Base-by-base conservation (phyloP, 2,329 filamentous ascomycete species). In the Leptographium galeiforme region DNA sequence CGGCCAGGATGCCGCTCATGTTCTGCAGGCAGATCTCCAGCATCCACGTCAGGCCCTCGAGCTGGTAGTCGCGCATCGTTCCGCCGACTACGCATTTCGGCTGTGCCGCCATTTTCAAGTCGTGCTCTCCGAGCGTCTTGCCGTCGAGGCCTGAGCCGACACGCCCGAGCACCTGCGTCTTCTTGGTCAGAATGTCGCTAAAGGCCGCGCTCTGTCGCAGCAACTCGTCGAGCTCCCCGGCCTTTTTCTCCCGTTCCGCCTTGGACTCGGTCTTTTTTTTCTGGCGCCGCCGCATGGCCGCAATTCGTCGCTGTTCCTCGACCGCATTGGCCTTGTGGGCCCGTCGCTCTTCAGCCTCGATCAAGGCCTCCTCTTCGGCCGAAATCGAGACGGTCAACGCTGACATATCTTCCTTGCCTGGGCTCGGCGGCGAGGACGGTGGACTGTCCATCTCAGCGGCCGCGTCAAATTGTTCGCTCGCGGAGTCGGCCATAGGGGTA, bases 31-130 rank as follows among this genome's bases (percentile, higher is more conserved):
- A 79, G 52, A 81, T 78, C 73, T 95, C 89, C 61, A 86, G 95
- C 73, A 98, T 84, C 93, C 93, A 98, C 0, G 95, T 94, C 1
- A 98, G 68, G 0, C 93, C 93, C 64, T 97, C 91, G 0, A 98
- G 71, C 62, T 98, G 93, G 63, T 98, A 98, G 57, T 87, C 85
- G 18, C 90, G 77, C 91, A 98, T 97, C 5, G 83, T 85, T 1
- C 93, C 93, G 6, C 89, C 89, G 0, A 84, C 82, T 61, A 98
- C 82, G 55, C 89, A 81, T 58, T 84, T 82, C 0, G 93, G 93
- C 64, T 98, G 93, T 57, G 85, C 76, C 0, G 90, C 91, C 65
- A 94, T 88, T 54, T 82, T 76, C 16, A 96, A 68, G 52, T 89
- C 77, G 53, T 82, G 80, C 56, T 82, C 79, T 7, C 78, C 78